Conservation (phyloP, 1,139 yeast species). For the Fermentozyma sake region DNA sequence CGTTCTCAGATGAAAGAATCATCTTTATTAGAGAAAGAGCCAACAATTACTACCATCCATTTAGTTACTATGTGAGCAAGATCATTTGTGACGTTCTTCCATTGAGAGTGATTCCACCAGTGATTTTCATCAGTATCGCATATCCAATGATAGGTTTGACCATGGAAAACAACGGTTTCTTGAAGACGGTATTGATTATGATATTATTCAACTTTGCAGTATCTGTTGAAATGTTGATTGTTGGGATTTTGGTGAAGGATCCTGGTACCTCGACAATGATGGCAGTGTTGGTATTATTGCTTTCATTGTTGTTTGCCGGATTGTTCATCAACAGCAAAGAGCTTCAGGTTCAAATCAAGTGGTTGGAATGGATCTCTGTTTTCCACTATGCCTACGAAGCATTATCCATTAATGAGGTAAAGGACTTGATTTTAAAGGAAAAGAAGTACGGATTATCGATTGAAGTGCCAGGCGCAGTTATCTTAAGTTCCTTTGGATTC, state of each 20-base stretch:
- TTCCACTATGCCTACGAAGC: conserved; percentile 97
- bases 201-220: conserved; percentile 84
- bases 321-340: conserved; percentile 80
- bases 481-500: conserved; percentile 91
- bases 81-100: conserved; percentile 88
- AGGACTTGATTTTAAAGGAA: conserved; percentile 76
- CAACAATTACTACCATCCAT: conserved; percentile 85
- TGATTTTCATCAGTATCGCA: conserved; percentile 74
- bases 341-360: conserved; percentile 64
- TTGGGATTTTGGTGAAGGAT: conserved; percentile 82
- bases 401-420: conserved; percentile 88
- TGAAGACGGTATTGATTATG: conserved; percentile 63
- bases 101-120: conserved; percentile 83
- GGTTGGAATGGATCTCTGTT: conserved; percentile 81
- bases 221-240: conserved; percentile 76
- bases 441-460: conserved; percentile 88
- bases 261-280: conserved; percentile 91
- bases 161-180: conserved; percentile 72
- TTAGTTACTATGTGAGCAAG: conserved; percentile 80
- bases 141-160: conserved; percentile 90
- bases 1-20: conserved; percentile 83
- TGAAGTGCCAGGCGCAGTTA: conserved; percentile 98
- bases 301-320: conserved; percentile 89
- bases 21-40: conserved; percentile 91
- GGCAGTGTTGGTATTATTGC: conserved; percentile 77